Evolutionary conservation across 371 early-diverging fungal species (phyloP).

Genomic region (Parasitella parasitica): DNA sequence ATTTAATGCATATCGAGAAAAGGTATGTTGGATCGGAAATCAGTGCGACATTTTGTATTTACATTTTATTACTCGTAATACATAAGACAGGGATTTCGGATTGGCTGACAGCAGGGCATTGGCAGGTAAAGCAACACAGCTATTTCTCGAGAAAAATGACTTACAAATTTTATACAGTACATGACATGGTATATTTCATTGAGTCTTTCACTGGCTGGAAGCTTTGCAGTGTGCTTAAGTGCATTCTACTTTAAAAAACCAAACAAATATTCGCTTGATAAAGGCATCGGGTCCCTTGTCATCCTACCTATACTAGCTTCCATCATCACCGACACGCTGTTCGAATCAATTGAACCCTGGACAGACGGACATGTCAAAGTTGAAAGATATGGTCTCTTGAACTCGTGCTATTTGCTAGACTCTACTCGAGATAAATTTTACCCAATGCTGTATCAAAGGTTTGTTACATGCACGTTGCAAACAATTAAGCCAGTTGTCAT

Average conservation of each 20-base stretch:
- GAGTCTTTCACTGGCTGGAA: slow-evolving; percentile 22
- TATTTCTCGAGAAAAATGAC: background rate
- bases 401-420: slow-evolving; percentile 28
- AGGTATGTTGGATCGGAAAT: slow-evolving; percentile 12
- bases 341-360: slow-evolving; percentile 37
- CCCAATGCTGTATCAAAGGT: slow-evolving; percentile 40
- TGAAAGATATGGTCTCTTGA: slow-evolving; percentile 25
- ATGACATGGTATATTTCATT: slow-evolving; percentile 35
- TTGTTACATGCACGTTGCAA: background rate
- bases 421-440: slow-evolving; percentile 25
- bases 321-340: slow-evolving; percentile 18
- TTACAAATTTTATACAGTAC: slow-evolving; percentile 21
- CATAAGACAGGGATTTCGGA: slow-evolving; percentile 29
- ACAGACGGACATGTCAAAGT: slow-evolving; percentile 27
- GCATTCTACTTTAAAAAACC: slow-evolving; percentile 21
- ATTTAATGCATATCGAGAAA: slow-evolving; percentile 22
- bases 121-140: slow-evolving; percentile 37
- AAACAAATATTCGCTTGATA: slow-evolving; percentile 24
- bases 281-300: slow-evolving; percentile 20
- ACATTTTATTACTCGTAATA: background rate
- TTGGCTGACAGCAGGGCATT: slow-evolving; percentile 38
- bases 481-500: background rate
- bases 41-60: background rate
- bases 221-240: slow-evolving; percentile 23
- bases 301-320: slow-evolving; percentile 16